Conservation (phyloP, 2,329 filamentous ascomycete species). For the Escovopsis sp. region DNA sequence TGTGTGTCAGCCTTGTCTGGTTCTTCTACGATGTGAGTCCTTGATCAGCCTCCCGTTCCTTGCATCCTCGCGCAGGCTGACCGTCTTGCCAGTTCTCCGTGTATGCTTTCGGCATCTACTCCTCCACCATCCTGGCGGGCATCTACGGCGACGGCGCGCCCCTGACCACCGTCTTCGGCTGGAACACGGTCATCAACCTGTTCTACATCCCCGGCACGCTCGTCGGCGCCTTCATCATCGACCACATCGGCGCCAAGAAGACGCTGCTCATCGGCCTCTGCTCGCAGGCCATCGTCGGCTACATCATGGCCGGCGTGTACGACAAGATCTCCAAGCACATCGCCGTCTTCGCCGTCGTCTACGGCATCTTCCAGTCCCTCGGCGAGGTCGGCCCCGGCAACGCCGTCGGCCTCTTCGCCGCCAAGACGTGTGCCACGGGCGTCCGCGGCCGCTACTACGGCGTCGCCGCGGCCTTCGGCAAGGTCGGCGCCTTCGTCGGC, state of each 20-base stretch:
- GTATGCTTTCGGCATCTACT: conserved; percentile 80
- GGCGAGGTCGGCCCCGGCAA: conserved; percentile 62
- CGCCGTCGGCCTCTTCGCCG: conserved; percentile 77
- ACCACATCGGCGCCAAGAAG: conserved; percentile 64
- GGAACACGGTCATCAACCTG: conserved; percentile 75
- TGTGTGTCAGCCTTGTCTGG: conserved; percentile 61
- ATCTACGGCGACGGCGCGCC: conserved; percentile 43
- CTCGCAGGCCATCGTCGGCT: conserved; percentile 64
- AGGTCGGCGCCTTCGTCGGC: conserved; percentile 72
- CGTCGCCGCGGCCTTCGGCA: conserved; percentile 57
- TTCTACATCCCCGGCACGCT: conserved; percentile 81
- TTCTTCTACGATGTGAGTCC: conserved; percentile 58
- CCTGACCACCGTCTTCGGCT: conserved; percentile 68
- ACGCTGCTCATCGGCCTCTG: conserved; percentile 57
- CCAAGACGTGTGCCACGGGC: conserved; percentile 76
- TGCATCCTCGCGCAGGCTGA: background rate
- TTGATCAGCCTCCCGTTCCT: background rate
- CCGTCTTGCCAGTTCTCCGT: conserved; percentile 49
- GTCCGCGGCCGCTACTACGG: conserved; percentile 65
- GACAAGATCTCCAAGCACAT: conserved; percentile 42
- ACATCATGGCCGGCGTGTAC: conserved; percentile 78
- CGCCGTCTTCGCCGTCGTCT: conserved; percentile 22
- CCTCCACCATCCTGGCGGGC: conserved; percentile 53
- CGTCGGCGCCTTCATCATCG: conserved; percentile 59
- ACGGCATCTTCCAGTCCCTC: conserved; percentile 22